A percentile compares a stretch with the other conserved stretches of the same genome.
Conservation (phyloP, 331 rosid genomes). For the Telfairia occidentalis region DNA sequence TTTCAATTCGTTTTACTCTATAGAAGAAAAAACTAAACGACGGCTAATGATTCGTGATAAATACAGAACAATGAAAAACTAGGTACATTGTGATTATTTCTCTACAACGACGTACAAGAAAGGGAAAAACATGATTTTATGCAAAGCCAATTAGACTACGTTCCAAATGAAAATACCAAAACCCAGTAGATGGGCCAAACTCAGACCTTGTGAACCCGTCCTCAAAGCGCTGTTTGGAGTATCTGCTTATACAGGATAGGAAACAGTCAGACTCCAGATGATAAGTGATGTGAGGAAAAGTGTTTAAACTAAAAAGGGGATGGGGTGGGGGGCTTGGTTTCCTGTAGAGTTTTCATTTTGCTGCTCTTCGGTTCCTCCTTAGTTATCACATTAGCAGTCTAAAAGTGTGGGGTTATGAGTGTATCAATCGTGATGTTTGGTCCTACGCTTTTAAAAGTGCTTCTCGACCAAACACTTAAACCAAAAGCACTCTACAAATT, state of each 20-base stretch:
- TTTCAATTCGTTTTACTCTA: not conserved
- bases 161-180: not conserved
- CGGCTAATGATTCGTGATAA: not conserved
- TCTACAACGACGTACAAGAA: not conserved
- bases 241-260: constrained; percentile 24
- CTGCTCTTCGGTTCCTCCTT: not conserved
- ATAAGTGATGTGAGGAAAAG: not conserved
- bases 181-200: constrained; percentile 22
- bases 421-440: not conserved
- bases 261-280: not conserved
- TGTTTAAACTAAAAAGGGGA: not conserved
- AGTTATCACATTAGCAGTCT: not conserved
- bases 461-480: not conserved
- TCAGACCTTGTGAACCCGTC: constrained; percentile 23
- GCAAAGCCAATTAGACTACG: not conserved
- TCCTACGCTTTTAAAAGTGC: not conserved
- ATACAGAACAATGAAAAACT: not conserved
- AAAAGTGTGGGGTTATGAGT: not conserved
- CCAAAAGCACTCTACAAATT: not conserved
- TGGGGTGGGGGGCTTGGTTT: not conserved
- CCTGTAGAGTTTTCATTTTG: not conserved
- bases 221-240: constrained; percentile 22
- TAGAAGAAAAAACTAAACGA: not conserved
- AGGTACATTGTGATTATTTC: not conserved
- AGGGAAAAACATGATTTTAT: no score